Percentiles rank a stretch among this genome's conserved stretches.
phyloP scores from a whole-genome alignment of 257 asterid species.

The Penstemon newberryi region DNA sequence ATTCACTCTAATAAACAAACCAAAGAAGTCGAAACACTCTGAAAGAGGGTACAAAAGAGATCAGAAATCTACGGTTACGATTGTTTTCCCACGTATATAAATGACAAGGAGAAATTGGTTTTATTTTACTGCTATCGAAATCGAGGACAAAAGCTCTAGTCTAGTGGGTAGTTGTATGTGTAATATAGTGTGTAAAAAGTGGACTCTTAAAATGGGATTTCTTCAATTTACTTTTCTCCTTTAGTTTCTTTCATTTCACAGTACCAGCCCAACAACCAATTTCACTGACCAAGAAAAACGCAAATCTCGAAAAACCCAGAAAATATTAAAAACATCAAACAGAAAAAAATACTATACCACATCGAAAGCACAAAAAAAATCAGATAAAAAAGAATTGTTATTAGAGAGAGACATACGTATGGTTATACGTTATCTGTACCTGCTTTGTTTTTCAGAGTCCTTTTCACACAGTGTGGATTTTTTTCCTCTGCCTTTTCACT shows the following conservation, averaged over 20 bases:
- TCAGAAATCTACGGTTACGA: conserved; percentile 62
- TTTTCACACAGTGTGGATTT: not conserved
- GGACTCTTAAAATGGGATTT: conserved; percentile 1
- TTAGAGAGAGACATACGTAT: no score
- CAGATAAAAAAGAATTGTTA: not conserved
- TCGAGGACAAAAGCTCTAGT: conserved; percentile 15
- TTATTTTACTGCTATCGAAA: not conserved
- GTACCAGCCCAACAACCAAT: conserved; percentile 14
- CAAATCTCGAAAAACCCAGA: conserved; percentile 40
- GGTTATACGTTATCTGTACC: conserved; percentile 20
- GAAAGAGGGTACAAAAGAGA: conserved; percentile 33
- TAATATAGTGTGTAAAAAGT: conserved; percentile 31
- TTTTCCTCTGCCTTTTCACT: conserved; percentile 27
- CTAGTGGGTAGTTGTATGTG: conserved; percentile 16
- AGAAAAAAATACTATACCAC: not conserved
- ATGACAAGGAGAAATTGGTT: conserved; percentile 36
- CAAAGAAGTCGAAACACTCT: conserved; percentile 6
- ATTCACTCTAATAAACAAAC: conserved; percentile 35
- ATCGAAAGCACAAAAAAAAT: not conserved
- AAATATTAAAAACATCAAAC: not conserved
- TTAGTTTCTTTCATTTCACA: conserved; percentile 18
- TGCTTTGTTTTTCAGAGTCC: conserved; percentile 24
- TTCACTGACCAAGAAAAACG: conserved; percentile 33
- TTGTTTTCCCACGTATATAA: conserved; percentile 9
- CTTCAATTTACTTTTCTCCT: not conserved